A percentile compares a stretch with the other conserved stretches of the same genome.
These are phyloP conservation scores for Taxillus chinensis DNA, from an alignment of 164 flowering plant species.

Conservation along the genomic window DNA sequence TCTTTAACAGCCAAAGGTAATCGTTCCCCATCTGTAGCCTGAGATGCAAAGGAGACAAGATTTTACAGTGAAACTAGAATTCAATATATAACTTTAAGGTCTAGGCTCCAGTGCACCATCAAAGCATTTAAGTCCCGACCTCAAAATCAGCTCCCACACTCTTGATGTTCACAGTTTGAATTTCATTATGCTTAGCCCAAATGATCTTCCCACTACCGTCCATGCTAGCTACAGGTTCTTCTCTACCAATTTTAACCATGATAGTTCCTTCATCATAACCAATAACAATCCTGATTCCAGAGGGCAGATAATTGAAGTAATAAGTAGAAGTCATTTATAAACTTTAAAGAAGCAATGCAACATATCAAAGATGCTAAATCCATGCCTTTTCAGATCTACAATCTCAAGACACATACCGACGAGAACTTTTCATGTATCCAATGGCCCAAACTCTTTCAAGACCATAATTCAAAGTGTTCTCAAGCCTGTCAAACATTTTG, in stretches of 20 bases:
- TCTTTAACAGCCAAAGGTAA: constrained; percentile 94
- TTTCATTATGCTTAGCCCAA: constrained; percentile 97
- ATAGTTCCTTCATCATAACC: constrained; percentile 15
- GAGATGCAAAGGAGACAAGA: constrained; percentile 8
- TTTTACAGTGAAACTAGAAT: not conserved
- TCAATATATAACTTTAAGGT: not conserved
- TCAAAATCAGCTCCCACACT: constrained; percentile 91
- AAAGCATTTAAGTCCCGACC: constrained; percentile 28
- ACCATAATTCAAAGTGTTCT: constrained; percentile 23
- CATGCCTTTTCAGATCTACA: not conserved
- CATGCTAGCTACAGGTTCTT: constrained; percentile 97
- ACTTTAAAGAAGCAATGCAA: no score
- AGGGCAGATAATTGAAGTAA: no score
- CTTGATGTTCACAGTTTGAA: constrained; percentile 91
- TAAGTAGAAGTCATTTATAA: no score
- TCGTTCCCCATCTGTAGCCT: constrained; percentile 96
- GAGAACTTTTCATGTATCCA: constrained; percentile 25
- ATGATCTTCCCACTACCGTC: constrained; percentile 93
- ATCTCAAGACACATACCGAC: constrained; percentile 10
- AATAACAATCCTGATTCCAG: constrained; percentile 12
- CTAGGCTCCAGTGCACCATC: not conserved
- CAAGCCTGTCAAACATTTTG: constrained; percentile 13
- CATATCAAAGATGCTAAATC: no score
- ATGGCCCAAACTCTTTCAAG: constrained; percentile 32
- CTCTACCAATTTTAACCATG: constrained; percentile 17